Base-by-base conservation (phyloP, 148 eudicot species). In the Salicornia ramosissima region DNA sequence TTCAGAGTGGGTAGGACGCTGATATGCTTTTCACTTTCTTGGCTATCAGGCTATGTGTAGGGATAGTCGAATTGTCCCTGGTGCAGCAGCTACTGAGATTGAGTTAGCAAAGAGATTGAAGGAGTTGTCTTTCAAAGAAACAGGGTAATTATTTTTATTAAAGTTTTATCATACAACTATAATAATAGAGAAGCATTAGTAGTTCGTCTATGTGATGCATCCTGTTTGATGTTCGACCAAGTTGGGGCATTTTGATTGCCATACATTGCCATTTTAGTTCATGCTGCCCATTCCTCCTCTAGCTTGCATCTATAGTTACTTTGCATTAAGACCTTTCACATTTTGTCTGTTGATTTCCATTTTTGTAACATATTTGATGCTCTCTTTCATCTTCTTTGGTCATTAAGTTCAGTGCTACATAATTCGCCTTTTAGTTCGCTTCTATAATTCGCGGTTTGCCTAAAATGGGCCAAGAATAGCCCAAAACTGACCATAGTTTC, bases 71-170 rank as follows among this genome's bases (percentile, higher is more conserved):
- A 80, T 75, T 15, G 83, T 94, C 61, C 97, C 98, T 78, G 98
- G 98, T 68, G 98, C 97, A 67, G 97, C 98, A 21, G 98, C 97
- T 65, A 83, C 97, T 22, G 97, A 94, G 81, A 90, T 94, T 71
- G 98, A 94, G 78, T 75, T 94, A 67, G 97, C 98, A 12, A 87
- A 82, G 76, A 88, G 79, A 80, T 76, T 94, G 78, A 90, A 88
- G 82, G 97, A 94, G 66, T 82, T 90, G 57, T 87, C 98, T 61
- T 86, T 90, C 47, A 94, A 82, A 75, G 98, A 93, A 76, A 93
- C 90, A 11, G 98, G 98, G 96, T 92, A 85, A 54, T 10, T 21
- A 21, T 26, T 24, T 7, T 13, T 33, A 10, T 22, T 55, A 6
- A 3, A 18, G 9, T 21, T 13, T 65, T 25, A 15, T 36, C 6